Evolutionary conservation across 2,329 filamentous ascomycete genomes (phyloP).

Genomic region (Colletotrichum caudatum): DNA sequence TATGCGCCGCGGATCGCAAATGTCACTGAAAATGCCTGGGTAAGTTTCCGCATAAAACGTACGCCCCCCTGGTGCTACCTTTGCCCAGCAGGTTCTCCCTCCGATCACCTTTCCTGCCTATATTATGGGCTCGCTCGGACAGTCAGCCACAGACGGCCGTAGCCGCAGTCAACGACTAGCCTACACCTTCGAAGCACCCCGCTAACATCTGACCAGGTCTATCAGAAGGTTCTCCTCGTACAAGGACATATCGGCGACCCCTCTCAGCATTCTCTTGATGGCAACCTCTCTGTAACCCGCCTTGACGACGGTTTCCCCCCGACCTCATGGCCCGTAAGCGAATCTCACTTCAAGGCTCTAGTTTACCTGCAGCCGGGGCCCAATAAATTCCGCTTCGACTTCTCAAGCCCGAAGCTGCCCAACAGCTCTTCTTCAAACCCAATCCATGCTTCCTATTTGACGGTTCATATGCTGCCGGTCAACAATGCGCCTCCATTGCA

Average conservation of each 20-base stretch:
- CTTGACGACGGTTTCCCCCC: slow-evolving; percentile 88
- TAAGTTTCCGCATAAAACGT: slow-evolving; percentile 57
- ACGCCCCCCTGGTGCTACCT: slow-evolving; percentile 9
- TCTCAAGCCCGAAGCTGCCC: slow-evolving; percentile 83
- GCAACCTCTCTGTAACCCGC: slow-evolving; percentile 81
- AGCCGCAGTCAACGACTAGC: slow-evolving; percentile 14
- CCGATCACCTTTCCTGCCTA: background rate
- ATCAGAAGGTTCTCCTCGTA: slow-evolving; percentile 89
- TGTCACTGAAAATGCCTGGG: slow-evolving; percentile 85
- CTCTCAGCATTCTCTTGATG: slow-evolving; percentile 70
- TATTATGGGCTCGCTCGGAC: slow-evolving; percentile 5
- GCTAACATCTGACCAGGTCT: slow-evolving; percentile 70
- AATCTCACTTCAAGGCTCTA: slow-evolving; percentile 91
- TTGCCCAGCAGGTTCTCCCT: slow-evolving; percentile 11
- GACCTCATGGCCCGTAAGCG: slow-evolving; percentile 86
- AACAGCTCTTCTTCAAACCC: slow-evolving; percentile 74
- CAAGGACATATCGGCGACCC: slow-evolving; percentile 85
- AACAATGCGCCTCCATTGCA: slow-evolving; percentile 86
- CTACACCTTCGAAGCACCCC: slow-evolving; percentile 29
- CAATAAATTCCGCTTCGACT: slow-evolving; percentile 90
- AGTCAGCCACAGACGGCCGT: slow-evolving; percentile 15
- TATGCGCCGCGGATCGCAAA: slow-evolving; percentile 86
- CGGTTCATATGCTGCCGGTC: slow-evolving; percentile 87
- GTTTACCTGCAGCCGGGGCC: slow-evolving; percentile 92
- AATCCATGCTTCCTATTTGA: slow-evolving; percentile 83